phyloP scores from a whole-genome alignment of 2,329 filamentous ascomycete genomes.

The Penicillium brasilianum region DNA sequence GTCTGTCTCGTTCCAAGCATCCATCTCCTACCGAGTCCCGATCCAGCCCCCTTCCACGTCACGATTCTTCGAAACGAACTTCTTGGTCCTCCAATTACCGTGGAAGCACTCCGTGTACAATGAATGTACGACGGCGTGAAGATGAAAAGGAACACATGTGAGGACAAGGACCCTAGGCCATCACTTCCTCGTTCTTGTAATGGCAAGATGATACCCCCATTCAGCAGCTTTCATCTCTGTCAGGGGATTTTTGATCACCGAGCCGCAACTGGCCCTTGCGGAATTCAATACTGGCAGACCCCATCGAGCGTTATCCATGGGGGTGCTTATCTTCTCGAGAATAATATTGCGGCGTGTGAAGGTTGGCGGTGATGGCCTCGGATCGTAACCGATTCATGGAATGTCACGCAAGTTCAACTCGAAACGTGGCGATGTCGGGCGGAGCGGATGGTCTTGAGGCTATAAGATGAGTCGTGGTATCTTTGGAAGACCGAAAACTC shows the following conservation, averaged over 20 bases:
- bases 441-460: background rate
- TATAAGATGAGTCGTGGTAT: background rate
- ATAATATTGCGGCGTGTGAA: background rate
- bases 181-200: background rate
- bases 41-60: background rate
- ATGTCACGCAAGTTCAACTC: background rate
- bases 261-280: background rate
- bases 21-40: background rate
- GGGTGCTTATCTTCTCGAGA: too few relatives aligned
- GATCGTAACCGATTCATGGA: background rate
- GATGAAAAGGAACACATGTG: too few relatives aligned
- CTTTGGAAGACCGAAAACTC: background rate
- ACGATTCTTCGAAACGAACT: background rate
- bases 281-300: too few relatives aligned
- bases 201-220: background rate
- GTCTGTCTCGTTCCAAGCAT: background rate
- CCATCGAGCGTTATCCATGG: background rate
- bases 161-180: background rate
- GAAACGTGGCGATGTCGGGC: background rate
- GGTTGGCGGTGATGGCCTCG: background rate
- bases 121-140: background rate
- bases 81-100: background rate
- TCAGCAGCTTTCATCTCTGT: background rate
- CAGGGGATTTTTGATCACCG: background rate
- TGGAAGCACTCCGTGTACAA: background rate